phyloP scores from a whole-genome alignment of 2,329 filamentous ascomycete genomes.

The Venturia effusa region DNA sequence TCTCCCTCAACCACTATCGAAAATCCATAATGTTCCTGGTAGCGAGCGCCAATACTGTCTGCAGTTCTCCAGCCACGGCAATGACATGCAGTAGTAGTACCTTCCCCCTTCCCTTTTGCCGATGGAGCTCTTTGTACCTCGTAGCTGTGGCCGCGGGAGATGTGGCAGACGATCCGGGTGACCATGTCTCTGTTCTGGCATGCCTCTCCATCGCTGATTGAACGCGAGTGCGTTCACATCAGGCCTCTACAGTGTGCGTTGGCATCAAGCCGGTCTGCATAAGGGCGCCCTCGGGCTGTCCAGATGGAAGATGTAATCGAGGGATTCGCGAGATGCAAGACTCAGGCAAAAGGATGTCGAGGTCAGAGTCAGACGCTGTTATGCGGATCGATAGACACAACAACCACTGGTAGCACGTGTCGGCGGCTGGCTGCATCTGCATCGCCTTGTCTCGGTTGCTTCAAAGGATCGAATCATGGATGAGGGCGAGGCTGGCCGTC shows the following conservation, averaged over 20 bases:
- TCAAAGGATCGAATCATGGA: background rate
- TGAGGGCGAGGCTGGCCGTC: background rate
- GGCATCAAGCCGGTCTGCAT: background rate
- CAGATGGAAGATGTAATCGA: background rate
- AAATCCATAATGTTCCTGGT: background rate
- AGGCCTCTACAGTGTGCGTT: background rate
- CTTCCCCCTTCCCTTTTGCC: background rate
- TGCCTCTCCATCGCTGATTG: background rate
- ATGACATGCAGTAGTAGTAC: conserved; percentile 1
- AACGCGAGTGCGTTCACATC: background rate
- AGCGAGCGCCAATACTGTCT: background rate
- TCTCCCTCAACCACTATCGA: background rate
- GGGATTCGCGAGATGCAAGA: background rate
- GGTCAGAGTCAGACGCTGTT: background rate
- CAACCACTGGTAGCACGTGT: background rate
- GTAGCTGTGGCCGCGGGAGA: background rate
- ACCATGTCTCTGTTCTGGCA: background rate
- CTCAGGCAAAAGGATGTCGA: too few relatives aligned
- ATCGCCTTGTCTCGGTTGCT: background rate
- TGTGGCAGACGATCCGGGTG: background rate
- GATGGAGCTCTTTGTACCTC: background rate
- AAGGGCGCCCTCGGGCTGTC: background rate
- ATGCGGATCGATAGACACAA: background rate
- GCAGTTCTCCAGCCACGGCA: background rate
- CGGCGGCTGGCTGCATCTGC: background rate